phyloP scores from a whole-genome alignment of 176 grass and related monocot species.

The Triticum monococcum region DNA sequence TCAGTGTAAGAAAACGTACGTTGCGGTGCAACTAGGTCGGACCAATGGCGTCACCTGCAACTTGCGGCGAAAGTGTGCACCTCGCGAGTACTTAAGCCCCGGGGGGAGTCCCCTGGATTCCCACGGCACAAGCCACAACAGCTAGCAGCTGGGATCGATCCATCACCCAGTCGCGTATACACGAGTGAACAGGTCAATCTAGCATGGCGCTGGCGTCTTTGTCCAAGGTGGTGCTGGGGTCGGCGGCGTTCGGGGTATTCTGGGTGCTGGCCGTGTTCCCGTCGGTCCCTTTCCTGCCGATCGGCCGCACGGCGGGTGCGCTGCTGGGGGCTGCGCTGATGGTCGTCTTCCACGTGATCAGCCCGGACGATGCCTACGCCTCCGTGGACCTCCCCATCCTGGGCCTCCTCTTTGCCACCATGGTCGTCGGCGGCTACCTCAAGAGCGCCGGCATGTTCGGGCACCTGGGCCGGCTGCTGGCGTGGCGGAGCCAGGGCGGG shows the following conservation, averaged over 20 bases:
- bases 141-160: not conserved
- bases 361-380: conserved; percentile 69
- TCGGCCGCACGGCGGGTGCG: conserved; percentile 83
- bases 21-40: not conserved
- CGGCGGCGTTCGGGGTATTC: conserved; percentile 73
- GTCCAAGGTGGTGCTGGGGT: conserved; percentile 62
- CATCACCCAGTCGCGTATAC: not conserved
- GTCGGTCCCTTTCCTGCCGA: conserved; percentile 90
- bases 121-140: not conserved
- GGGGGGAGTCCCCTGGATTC: not conserved
- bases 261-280: conserved; percentile 97
- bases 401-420: conserved; percentile 87
- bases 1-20: no score
- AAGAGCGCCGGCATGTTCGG: conserved; percentile 88
- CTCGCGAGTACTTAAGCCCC: conserved; percentile 36
- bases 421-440: conserved; percentile 92
- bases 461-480: conserved; percentile 66
- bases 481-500: conserved; percentile 81
- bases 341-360: conserved; percentile 81
- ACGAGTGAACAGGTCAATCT: no score
- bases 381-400: conserved; percentile 93
- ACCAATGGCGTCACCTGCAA: conserved; percentile 7
- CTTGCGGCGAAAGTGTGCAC: not conserved
- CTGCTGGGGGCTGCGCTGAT: conserved; percentile 85
- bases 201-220: conserved; percentile 58